Percentiles rank a stretch among this genome's conserved stretches.
phyloP scores from a whole-genome alignment of 495 filamentous ascomycete genomes.

The Xylaria palmicola region DNA sequence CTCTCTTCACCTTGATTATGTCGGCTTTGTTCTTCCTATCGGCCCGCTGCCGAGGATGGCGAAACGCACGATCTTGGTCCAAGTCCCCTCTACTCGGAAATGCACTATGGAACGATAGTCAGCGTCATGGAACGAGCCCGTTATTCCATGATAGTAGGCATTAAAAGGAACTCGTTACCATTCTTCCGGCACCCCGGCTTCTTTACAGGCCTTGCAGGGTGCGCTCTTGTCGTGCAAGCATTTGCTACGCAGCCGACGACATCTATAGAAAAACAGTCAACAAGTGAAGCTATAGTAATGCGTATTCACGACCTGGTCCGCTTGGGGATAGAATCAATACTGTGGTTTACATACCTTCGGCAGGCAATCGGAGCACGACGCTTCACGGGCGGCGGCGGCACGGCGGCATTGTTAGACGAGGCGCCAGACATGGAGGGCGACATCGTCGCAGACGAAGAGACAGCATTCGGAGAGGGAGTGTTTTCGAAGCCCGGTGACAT shows the following conservation, averaged over 20 bases:
- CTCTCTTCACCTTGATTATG: constrained; percentile 35
- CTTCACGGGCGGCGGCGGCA: constrained; percentile 34
- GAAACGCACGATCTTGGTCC: constrained; percentile 45
- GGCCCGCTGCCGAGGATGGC: constrained; percentile 45
- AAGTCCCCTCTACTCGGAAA: constrained; percentile 46
- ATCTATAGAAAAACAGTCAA: constrained; percentile 30
- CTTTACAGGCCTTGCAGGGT: constrained; percentile 43
- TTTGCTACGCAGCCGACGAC: constrained; percentile 51
- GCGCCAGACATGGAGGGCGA: constrained; percentile 13
- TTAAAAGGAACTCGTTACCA: constrained; percentile 34
- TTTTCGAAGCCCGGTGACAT: constrained; percentile 21
- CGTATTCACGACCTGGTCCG: not conserved
- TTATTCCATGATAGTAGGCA: not conserved
- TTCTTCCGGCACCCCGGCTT: constrained; percentile 43
- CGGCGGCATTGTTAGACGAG: constrained; percentile 6
- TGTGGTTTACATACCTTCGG: constrained; percentile 39
- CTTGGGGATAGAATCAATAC: not conserved
- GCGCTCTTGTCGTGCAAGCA: constrained; percentile 46
- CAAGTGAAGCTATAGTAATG: not conserved
- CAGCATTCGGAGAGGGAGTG: constrained; percentile 5
- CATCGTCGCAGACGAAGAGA: constrained; percentile 12
- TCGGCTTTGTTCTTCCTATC: constrained; percentile 42
- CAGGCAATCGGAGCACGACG: constrained; percentile 49
- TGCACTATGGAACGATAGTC: constrained; percentile 24
- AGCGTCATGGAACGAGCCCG: not conserved